Evolutionary conservation across 306 rosid genomes (phyloP).

Genomic region (Malus sylvestris): DNA sequence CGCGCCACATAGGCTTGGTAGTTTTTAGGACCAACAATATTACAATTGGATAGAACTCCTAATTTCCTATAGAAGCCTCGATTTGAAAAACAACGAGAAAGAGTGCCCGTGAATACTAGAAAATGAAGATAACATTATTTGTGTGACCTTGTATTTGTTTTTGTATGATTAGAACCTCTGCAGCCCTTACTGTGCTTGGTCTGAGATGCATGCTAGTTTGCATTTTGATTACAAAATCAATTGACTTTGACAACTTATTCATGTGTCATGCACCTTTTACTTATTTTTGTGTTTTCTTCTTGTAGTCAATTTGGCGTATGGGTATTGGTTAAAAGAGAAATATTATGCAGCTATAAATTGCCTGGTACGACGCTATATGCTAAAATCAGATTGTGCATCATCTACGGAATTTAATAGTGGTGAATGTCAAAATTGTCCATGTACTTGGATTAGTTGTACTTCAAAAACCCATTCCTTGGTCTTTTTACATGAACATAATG

Average conservation of each 20-base stretch:
- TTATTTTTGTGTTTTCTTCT: not conserved
- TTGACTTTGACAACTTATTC: not conserved
- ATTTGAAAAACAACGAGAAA: not conserved
- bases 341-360: slow-evolving; percentile 66
- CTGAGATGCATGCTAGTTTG: not conserved
- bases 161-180: not conserved
- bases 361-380: slow-evolving; percentile 43
- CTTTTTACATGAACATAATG: not conserved
- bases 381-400: slow-evolving; percentile 15
- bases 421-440: no score
- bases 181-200: not conserved
- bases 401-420: not conserved
- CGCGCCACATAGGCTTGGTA: no score
- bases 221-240: not conserved
- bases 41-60: not conserved
- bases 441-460: not conserved
- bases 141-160: not conserved
- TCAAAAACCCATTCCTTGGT: not conserved
- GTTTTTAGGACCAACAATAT: not conserved
- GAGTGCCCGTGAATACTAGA: not conserved
- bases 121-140: not conserved
- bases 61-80: not conserved
- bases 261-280: not conserved
- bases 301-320: slow-evolving; percentile 88
- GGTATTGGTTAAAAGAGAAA: slow-evolving; percentile 59